A percentile compares a stretch with the other conserved stretches of the same genome.
These are phyloP conservation scores for Aspergillus fischeri DNA, from an alignment of 2,329 filamentous ascomycete species.

Conservation along the genomic window DNA sequence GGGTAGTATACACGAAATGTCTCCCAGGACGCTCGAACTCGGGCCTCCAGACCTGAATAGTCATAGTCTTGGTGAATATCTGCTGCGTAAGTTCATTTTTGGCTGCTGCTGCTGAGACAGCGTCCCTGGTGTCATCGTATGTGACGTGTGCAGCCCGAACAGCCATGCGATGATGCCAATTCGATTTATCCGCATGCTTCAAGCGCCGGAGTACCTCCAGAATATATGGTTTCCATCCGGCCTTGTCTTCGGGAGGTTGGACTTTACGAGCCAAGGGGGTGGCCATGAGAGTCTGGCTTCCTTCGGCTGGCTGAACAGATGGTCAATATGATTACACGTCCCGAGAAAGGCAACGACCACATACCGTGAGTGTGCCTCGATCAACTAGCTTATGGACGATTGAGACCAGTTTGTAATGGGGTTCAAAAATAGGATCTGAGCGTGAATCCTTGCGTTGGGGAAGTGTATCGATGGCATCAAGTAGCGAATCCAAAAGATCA, in stretches of 20 bases:
- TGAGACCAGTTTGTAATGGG: slow-evolving; percentile 86
- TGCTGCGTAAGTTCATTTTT: slow-evolving; percentile 77
- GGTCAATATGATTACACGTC: slow-evolving; percentile 17
- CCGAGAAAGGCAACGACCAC: slow-evolving; percentile 23
- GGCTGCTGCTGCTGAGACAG: slow-evolving; percentile 55
- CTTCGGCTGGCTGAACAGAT: slow-evolving; percentile 41
- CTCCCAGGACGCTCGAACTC: slow-evolving; percentile 79
- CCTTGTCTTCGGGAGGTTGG: slow-evolving; percentile 44
- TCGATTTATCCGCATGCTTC: slow-evolving; percentile 75
- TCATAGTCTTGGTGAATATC: slow-evolving; percentile 92
- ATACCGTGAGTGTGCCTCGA: slow-evolving; percentile 41
- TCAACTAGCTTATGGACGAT: slow-evolving; percentile 76
- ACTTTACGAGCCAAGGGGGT: slow-evolving; percentile 55
- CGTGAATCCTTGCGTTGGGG: slow-evolving; percentile 58
- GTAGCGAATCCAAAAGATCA: slow-evolving; percentile 54
- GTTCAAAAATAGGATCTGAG: slow-evolving; percentile 76
- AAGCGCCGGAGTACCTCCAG: slow-evolving; percentile 56
- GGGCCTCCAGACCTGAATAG: slow-evolving; percentile 91
- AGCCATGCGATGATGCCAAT: slow-evolving; percentile 92
- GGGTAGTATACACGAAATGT: slow-evolving; percentile 86
- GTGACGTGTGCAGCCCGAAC: slow-evolving; percentile 63
- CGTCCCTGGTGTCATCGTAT: slow-evolving; percentile 52
- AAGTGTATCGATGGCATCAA: slow-evolving; percentile 57
- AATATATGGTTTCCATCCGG: slow-evolving; percentile 59
- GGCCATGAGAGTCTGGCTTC: slow-evolving; percentile 47